Conservation (phyloP, 2,329 filamentous ascomycete genomes). For the Talaromyces sp. region DNA sequence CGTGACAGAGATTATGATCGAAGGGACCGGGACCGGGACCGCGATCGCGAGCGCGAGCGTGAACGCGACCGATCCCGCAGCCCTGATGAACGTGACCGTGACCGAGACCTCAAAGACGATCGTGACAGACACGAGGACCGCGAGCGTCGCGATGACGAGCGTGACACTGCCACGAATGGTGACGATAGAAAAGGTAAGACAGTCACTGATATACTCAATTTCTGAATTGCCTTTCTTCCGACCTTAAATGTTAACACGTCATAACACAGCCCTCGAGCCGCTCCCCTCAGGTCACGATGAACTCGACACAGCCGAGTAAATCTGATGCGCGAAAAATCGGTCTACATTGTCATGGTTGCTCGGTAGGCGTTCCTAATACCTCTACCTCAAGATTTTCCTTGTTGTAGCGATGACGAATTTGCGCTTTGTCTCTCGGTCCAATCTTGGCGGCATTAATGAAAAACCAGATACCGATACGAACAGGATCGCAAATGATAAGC, state of each 20-base stretch:
- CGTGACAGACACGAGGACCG: slow-evolving; percentile 56
- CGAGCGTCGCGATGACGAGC: slow-evolving; percentile 66
- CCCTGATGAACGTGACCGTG: slow-evolving; percentile 32
- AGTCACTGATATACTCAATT: slow-evolving; percentile 16
- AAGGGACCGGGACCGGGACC: slow-evolving; percentile 54
- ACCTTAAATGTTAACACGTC: not conserved
- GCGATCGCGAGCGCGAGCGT: slow-evolving; percentile 61
- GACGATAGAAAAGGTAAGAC: slow-evolving; percentile 82
- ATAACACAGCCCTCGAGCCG: slow-evolving; percentile 59
- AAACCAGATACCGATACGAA: not conserved
- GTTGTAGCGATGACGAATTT: not conserved
- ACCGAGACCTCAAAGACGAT: slow-evolving; percentile 47
- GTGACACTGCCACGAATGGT: slow-evolving; percentile 74
- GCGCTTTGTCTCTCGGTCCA: not conserved
- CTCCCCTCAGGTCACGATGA: slow-evolving; percentile 86
- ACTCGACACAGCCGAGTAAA: slow-evolving; percentile 84
- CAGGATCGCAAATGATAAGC: slow-evolving; percentile 1
- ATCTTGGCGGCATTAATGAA: not conserved
- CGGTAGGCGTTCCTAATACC: slow-evolving; percentile 17
- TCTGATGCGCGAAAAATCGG: slow-evolving; percentile 18
- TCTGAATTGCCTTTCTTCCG: not conserved
- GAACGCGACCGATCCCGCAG: slow-evolving; percentile 56
- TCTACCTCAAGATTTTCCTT: slow-evolving; percentile 8
- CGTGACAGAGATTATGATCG: slow-evolving; percentile 71
- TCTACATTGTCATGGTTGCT: slow-evolving; percentile 6